Evolutionary conservation across 2,329 filamentous ascomycete genomes (phyloP).

Genomic region (Fonsecaea nubica): DNA sequence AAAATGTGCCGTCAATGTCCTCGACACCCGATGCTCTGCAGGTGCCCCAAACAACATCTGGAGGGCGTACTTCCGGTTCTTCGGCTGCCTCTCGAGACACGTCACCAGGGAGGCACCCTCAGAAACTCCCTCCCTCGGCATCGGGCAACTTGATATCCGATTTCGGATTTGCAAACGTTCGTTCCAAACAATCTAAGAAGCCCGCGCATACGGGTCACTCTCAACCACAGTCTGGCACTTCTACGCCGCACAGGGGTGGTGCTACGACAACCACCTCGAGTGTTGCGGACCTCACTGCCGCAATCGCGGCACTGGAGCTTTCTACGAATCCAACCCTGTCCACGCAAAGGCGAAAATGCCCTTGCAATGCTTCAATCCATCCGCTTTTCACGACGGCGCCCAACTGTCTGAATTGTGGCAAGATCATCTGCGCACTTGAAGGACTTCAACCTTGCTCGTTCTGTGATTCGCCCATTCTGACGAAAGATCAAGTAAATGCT

Average conservation of each 20-base stretch:
- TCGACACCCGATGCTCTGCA: constrained; percentile 58
- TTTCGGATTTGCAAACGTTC: constrained; percentile 61
- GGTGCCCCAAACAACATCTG: constrained; percentile 49
- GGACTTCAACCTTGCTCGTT: constrained; percentile 93
- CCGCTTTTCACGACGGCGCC: constrained; percentile 88
- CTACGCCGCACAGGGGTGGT: constrained; percentile 66
- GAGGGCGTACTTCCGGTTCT: constrained; percentile 45
- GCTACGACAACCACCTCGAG: constrained; percentile 55
- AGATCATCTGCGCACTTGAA: constrained; percentile 93
- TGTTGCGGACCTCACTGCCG: constrained; percentile 68
- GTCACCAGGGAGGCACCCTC: constrained; percentile 45
- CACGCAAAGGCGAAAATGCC: constrained; percentile 71
- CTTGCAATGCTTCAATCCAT: constrained; percentile 86
- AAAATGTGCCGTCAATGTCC: constrained; percentile 56
- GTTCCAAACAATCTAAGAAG: constrained; percentile 63
- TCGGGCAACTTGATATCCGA: constrained; percentile 85
- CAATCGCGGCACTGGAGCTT: constrained; percentile 88
- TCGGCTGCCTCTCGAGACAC: constrained; percentile 55
- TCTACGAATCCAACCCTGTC: constrained; percentile 81
- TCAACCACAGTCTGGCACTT: constrained; percentile 67
- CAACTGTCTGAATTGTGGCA: constrained; percentile 90
- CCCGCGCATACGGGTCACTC: constrained; percentile 56
- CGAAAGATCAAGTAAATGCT: constrained; percentile 73
- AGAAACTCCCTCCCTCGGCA: constrained; percentile 68
- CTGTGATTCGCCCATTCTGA: constrained; percentile 77